Evolutionary conservation across 768 basidiomycete genomes (phyloP).

Genomic region (Termitomyces sp.): DNA sequence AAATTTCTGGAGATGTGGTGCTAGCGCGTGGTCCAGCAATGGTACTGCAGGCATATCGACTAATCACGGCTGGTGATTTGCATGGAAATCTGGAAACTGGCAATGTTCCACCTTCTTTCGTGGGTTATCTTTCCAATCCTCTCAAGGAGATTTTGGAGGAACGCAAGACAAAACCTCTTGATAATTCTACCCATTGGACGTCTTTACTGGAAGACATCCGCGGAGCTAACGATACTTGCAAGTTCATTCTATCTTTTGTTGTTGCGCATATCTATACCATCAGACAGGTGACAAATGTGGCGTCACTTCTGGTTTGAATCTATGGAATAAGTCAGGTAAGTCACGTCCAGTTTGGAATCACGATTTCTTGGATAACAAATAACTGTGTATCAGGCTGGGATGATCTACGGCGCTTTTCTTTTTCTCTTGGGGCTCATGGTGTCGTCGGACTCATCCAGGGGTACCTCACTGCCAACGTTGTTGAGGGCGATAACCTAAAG

Average conservation of each 20-base stretch:
- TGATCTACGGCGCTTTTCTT: conserved; percentile 10
- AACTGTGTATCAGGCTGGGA: conserved; percentile 15
- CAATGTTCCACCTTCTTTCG: neutral
- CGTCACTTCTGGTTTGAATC: conserved; percentile 11
- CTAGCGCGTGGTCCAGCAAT: conserved; percentile 9
- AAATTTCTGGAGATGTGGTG: neutral
- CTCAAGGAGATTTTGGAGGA: conserved; percentile 17
- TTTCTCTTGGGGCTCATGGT: neutral
- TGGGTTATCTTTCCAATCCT: conserved; percentile 17
- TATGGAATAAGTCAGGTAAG: conserved; percentile 20
- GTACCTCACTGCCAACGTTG: neutral
- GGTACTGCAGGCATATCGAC: conserved; percentile 14
- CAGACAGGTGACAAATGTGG: conserved; percentile 18
- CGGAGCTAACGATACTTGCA: conserved; percentile 15
- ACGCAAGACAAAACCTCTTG: conserved; percentile 18
- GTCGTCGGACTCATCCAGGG: neutral
- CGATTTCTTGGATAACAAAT: neutral
- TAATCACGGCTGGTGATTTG: neutral
- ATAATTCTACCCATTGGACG: conserved; percentile 16
- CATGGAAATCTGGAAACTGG: neutral
- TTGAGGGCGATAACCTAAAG: neutral
- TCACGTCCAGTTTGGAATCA: neutral
- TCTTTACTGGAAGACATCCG: conserved; percentile 16
- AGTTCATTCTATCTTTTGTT: neutral
- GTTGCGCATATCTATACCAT: neutral